Evolutionary conservation across 805 yeast species (phyloP).

Genomic region (Candida schatavii): DNA sequence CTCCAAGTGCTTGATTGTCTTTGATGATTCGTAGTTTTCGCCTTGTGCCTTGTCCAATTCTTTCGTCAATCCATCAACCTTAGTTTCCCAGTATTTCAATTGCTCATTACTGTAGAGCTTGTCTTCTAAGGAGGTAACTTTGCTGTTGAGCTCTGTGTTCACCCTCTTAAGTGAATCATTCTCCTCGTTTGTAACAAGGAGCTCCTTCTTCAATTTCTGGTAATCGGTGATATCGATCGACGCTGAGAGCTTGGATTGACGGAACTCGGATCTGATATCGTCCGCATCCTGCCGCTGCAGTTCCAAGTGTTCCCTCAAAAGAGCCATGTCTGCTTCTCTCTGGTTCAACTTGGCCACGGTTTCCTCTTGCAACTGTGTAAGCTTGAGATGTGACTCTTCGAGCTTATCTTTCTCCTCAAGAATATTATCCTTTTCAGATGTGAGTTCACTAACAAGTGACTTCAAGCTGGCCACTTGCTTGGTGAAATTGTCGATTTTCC

Average conservation of each 20-base stretch:
- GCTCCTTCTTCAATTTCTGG: constrained; percentile 44
- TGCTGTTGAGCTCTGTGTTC: constrained; percentile 48
- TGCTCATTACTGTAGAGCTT: constrained; percentile 51
- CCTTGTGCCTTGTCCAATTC: constrained; percentile 47
- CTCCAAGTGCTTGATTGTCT: constrained; percentile 47
- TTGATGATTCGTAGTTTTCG: constrained; percentile 50
- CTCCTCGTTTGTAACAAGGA: constrained; percentile 60
- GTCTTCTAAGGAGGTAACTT: constrained; percentile 45
- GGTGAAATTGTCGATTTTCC: constrained; percentile 32
- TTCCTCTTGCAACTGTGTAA: constrained; percentile 26
- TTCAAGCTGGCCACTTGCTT: constrained; percentile 57
- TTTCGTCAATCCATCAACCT: constrained; percentile 51
- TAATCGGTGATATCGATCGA: constrained; percentile 32
- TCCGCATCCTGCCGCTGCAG: constrained; percentile 31
- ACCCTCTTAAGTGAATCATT: constrained; percentile 59
- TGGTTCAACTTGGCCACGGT: constrained; percentile 20
- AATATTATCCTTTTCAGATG: constrained; percentile 61
- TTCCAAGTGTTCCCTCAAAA: constrained; percentile 34
- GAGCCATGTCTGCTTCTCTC: constrained; percentile 23
- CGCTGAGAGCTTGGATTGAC: constrained; percentile 25
- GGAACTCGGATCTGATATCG: constrained; percentile 33
- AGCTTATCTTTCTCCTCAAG: constrained; percentile 34
- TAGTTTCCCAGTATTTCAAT: constrained; percentile 58
- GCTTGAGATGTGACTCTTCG: constrained; percentile 27
- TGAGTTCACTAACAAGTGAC: constrained; percentile 57